Evolutionary conservation across 23 red algal genomes (phyloP), one percentile per base, ranked within the genome.

Genomic region (Gracilaria domingensis): DNA sequence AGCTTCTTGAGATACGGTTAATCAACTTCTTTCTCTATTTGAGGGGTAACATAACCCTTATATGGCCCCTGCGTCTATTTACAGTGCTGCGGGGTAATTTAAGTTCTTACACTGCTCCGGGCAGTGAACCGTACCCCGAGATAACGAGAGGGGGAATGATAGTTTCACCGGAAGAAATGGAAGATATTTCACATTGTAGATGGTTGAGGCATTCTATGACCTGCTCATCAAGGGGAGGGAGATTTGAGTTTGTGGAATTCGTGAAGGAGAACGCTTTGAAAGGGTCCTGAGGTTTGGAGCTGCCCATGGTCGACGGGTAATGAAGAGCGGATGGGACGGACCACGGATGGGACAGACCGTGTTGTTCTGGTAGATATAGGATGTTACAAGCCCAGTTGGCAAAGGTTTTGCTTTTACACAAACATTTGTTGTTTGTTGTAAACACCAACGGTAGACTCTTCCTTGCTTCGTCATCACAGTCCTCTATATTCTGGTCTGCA

Each of bases 161-260:
- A 13, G 72, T 77, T n/a, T 39, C 17, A 23, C 26, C 21, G 0
- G 40, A 40, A 16, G 26, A 0, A 12, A 77, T 77, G 14, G 40
- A 26, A 23, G 72, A 34, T 77, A 77, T 77, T 49, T 77, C 34
- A 11, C 49, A 21, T 38, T 77, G 72, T 16, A 77, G 40, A 26
- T 77, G 39, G 4, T 39, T 26, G 29, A 77, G 72, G 33, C 72
- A 77, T 55, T 55, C 51, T 14, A 55, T 20, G 51, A 55, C 18
- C 18, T 55, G 51, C 9, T 55, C 8, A 2, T 55, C 51, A 16
- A 55, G 9, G 51, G 51, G 51, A 20, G 51, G 51, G 51, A 55
- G 51, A 20, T 18, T 55, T 7, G 6, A 55, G 51, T 55, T 55
- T 8, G 51, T 16, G 17, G 51, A 55, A 55, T 7, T 16, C 9